A percentile compares a stretch with the other conserved stretches of the same genome.
Evolutionary conservation across 306 rosid species (phyloP).

Genomic region (Acacia confusa): DNA sequence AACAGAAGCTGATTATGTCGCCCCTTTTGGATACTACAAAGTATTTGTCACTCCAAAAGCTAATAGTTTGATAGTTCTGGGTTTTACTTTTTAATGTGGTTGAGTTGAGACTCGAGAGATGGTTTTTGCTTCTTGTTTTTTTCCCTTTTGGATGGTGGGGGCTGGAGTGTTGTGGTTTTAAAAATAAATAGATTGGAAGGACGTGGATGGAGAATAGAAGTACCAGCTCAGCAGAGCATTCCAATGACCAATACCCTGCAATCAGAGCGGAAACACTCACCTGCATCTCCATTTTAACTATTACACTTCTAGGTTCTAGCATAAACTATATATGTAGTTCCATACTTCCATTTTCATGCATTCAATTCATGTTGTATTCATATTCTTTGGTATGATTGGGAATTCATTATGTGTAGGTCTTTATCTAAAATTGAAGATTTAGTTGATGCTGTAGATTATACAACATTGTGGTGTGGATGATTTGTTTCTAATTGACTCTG

Average conservation of each 20-base stretch:
- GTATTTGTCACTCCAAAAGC: slow-evolving; percentile 12
- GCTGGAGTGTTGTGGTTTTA: not conserved
- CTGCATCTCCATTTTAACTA: not conserved
- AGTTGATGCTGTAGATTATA: not conserved
- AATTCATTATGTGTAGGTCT: not conserved
- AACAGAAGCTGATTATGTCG: slow-evolving; percentile 4
- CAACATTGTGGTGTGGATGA: not conserved
- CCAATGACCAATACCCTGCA: not conserved
- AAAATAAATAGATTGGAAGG: not conserved
- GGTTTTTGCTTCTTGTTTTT: not conserved
- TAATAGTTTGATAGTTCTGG: slow-evolving; percentile 6
- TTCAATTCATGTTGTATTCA: not conserved
- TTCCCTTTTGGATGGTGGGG: not conserved
- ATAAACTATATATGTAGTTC: not conserved
- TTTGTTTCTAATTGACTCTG: slow-evolving; percentile 25
- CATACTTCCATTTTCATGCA: slow-evolving; percentile 8
- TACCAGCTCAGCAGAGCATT: not conserved
- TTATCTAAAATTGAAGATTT: slow-evolving; percentile 3
- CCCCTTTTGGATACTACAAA: not conserved
- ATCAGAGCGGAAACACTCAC: not conserved
- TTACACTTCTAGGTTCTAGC: not conserved
- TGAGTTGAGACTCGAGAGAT: not conserved
- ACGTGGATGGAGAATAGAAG: not conserved
- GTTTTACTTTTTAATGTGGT: not conserved
- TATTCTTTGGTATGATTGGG: slow-evolving; percentile 19